Evolutionary conservation across 2,329 filamentous ascomycete genomes (phyloP).

Genomic region (Xylariaceae sp.): DNA sequence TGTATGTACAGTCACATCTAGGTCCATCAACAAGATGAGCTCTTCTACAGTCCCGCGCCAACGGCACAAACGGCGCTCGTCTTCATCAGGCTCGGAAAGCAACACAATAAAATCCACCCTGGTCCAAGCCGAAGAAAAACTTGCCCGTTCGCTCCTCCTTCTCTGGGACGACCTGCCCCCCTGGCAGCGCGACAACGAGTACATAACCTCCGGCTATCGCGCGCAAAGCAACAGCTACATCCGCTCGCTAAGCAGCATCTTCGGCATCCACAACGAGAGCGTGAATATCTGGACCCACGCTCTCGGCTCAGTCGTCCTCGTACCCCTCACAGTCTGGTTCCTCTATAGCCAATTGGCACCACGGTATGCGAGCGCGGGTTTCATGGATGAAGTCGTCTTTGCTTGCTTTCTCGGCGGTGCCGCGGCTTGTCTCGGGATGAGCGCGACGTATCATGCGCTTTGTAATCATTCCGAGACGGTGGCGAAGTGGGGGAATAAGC

Average conservation of each 20-base stretch:
- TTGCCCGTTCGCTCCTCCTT: conserved; percentile 42
- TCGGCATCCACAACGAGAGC: conserved; percentile 57
- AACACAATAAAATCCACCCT: conserved; percentile 17
- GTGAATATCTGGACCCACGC: conserved; percentile 64
- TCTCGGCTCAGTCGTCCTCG: conserved; percentile 60
- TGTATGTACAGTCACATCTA: too few species aligned
- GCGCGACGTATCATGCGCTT: conserved; percentile 79
- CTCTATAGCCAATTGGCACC: conserved; percentile 58
- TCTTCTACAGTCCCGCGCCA: too few species aligned
- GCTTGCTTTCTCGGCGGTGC: conserved; percentile 76
- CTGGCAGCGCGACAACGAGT: conserved; percentile 59
- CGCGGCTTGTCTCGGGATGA: conserved; percentile 71
- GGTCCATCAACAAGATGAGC: too few species aligned
- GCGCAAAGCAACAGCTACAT: conserved; percentile 48
- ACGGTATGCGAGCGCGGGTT: conserved; percentile 60
- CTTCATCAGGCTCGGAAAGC: conserved; percentile 20
- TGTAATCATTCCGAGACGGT: conserved; percentile 79
- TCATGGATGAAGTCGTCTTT: conserved; percentile 67
- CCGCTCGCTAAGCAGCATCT: conserved; percentile 37
- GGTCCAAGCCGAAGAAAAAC: conserved; percentile 38
- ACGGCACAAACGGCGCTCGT: conserved; percentile 29
- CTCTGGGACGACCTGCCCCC: conserved; percentile 55
- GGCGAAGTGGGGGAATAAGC: conserved; percentile 79
- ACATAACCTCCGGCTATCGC: conserved; percentile 53
- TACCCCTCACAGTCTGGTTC: conserved; percentile 43